phyloP scores from a whole-genome alignment of 805 yeast genomes.

The Zygotorulaspora danielsina region DNA sequence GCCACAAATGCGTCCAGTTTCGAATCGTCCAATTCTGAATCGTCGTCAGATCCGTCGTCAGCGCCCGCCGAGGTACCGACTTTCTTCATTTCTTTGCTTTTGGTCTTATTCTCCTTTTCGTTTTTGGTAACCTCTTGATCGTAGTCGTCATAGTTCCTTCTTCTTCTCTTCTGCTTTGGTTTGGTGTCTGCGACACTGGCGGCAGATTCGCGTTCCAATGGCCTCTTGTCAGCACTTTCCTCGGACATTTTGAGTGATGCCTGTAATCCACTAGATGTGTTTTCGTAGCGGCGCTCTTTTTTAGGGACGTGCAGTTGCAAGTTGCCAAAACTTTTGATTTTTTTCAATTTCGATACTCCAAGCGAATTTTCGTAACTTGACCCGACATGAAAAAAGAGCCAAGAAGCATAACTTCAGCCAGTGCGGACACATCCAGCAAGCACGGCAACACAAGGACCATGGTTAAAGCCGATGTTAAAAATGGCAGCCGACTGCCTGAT shows the following conservation, averaged over 20 bases:
- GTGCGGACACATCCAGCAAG: no score
- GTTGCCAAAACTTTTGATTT: no score
- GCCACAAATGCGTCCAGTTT: constrained; percentile 43
- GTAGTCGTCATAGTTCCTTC: constrained; percentile 56
- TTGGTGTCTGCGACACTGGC: constrained; percentile 12
- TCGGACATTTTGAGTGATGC: no score
- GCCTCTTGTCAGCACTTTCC: constrained; percentile 22
- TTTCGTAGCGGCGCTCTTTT: no score
- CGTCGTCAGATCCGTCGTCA: constrained; percentile 39
- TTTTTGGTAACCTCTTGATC: constrained; percentile 59
- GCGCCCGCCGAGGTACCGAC: constrained; percentile 19
- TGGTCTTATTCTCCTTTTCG: constrained; percentile 40
- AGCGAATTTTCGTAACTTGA: no score
- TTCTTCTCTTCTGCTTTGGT: constrained; percentile 32
- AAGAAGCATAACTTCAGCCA: no score
- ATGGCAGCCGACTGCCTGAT: constrained; percentile 43
- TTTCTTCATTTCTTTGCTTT: constrained; percentile 32
- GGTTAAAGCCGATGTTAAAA: constrained; percentile 24
- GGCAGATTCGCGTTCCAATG: constrained; percentile 5
- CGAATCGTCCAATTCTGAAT: constrained; percentile 51
- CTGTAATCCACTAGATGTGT: no score
- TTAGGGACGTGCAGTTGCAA: no score
- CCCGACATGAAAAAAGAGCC: no score
- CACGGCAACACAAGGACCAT: no score
- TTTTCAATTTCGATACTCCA: no score